Evolutionary conservation across 192 early-diverging fungal species (phyloP).

Genomic region (Diversispora epigaea): DNA sequence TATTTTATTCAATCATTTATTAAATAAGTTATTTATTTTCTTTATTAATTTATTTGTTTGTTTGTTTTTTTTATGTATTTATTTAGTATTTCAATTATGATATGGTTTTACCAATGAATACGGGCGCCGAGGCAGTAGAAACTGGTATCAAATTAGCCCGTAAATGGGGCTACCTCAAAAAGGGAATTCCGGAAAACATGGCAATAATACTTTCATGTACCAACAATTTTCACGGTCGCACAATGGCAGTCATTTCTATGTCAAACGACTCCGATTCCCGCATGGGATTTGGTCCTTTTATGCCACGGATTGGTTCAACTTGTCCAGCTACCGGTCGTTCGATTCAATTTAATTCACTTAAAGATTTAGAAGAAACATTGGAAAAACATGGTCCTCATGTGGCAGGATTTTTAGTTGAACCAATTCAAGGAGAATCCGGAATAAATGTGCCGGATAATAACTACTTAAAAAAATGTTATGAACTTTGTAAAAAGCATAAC

Average conservation of each 20-base stretch:
- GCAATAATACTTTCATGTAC: constrained; percentile 81
- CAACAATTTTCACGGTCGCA: constrained; percentile 97
- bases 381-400: constrained; percentile 79
- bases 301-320: constrained; percentile 80
- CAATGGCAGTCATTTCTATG: constrained; percentile 91
- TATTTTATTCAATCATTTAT: neutral
- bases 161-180: constrained; percentile 94
- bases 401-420: constrained; percentile 95
- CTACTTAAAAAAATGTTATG: constrained; percentile 83
- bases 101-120: constrained; percentile 99
- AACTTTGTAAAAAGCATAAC: constrained; percentile 96
- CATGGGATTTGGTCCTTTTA: constrained; percentile 89
- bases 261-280: constrained; percentile 87
- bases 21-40: neutral
- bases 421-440: constrained; percentile 98
- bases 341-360: constrained; percentile 82
- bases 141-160: constrained; percentile 97
- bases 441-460: constrained; percentile 93
- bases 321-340: constrained; percentile 69
- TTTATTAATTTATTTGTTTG: neutral
- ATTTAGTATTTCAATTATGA: constrained; percentile 85
- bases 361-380: constrained; percentile 86
- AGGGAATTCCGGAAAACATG: constrained; percentile 77
- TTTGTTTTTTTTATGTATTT: neutral
- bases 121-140: constrained; percentile 97